Evolutionary conservation across 768 basidiomycete species (phyloP).

Genomic region (Roridomyces roridus): DNA sequence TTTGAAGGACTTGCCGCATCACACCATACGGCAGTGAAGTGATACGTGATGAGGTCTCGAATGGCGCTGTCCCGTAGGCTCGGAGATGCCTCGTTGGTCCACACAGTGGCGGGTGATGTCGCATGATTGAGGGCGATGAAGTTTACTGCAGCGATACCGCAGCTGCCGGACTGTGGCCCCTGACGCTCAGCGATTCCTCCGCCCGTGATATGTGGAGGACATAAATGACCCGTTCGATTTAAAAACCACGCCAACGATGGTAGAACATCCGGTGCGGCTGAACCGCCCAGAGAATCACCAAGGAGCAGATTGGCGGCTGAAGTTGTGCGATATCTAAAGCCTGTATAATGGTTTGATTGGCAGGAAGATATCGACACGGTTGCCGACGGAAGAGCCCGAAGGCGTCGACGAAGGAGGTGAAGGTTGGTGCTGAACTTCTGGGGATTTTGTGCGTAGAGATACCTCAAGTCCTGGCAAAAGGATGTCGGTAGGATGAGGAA

Average conservation of each 20-base stretch:
- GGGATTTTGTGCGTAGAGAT: background rate
- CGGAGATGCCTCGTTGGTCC: background rate
- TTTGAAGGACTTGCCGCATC: background rate
- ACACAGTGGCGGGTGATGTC: background rate
- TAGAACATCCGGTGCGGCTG: background rate
- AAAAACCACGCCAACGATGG: background rate
- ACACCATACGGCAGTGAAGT: background rate
- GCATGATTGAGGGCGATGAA: background rate
- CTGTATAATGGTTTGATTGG: background rate
- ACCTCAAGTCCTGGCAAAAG: background rate
- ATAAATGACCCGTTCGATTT: background rate
- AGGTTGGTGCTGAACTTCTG: background rate
- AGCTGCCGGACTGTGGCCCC: conserved; percentile 4
- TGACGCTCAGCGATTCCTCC: background rate
- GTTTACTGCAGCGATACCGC: conserved; percentile 8
- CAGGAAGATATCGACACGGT: background rate
- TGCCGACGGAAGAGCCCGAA: background rate
- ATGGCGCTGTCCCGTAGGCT: background rate
- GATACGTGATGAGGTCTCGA: conserved; percentile 3
- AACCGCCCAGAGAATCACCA: conserved; percentile 4
- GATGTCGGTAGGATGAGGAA: background rate
- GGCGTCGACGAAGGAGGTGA: background rate
- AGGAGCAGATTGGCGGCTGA: background rate
- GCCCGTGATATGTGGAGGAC: background rate
- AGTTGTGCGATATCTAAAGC: background rate